phyloP scores from a whole-genome alignment of 441 rosid genomes.

The Gossypium gossypioides region DNA sequence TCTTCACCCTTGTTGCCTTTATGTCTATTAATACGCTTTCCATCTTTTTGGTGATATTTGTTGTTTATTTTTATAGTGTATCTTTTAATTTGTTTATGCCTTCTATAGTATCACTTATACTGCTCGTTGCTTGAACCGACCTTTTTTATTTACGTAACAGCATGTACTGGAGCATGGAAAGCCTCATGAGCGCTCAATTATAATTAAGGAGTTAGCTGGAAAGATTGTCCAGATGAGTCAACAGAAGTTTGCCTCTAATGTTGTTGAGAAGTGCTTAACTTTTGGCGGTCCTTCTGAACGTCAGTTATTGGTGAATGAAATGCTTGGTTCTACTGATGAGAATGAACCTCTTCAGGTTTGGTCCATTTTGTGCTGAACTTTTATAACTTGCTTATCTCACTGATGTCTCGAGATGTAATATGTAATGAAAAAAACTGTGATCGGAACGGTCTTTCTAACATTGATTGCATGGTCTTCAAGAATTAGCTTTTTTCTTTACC shows the following conservation, averaged over 20 bases:
- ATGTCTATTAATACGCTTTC: not conserved
- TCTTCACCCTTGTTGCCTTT: not conserved
- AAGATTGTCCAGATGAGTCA: slow-evolving; percentile 90
- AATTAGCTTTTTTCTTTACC: not conserved
- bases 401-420: not conserved
- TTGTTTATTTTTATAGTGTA: not conserved
- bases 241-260: slow-evolving; percentile 86
- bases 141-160: slow-evolving; percentile 13
- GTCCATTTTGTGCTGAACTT: not conserved
- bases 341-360: slow-evolving; percentile 91
- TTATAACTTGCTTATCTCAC: not conserved
- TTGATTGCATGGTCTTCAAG: not conserved
- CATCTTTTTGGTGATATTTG: not conserved
- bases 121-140: not conserved
- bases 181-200: slow-evolving; percentile 66
- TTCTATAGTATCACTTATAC: not conserved
- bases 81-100: not conserved
- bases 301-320: slow-evolving; percentile 66
- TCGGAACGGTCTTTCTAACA: not conserved
- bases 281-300: slow-evolving; percentile 69
- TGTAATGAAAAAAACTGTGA: not conserved
- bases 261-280: slow-evolving; percentile 80
- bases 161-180: slow-evolving; percentile 65
- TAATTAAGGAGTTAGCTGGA: slow-evolving; percentile 73
- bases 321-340: slow-evolving; percentile 82